Base-by-base conservation (phyloP, 2,329 filamentous ascomycete species). In the Ascochyta rabiei region DNA sequence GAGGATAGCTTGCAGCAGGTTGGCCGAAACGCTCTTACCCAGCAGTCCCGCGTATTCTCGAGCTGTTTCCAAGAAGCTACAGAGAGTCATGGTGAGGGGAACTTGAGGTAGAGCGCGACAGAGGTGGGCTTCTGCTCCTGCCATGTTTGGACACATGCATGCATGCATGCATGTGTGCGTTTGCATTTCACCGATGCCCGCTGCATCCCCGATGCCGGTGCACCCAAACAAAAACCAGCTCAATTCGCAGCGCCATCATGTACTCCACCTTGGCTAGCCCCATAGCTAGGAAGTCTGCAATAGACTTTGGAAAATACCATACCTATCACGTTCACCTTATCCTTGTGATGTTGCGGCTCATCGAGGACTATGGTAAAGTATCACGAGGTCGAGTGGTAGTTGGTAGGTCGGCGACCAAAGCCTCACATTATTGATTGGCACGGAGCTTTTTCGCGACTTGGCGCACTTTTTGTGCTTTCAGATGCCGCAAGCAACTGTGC, bases 371-470 rank as follows among this genome's bases (percentile, higher is more conserved):
- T 40, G 31, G 35, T 41, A 33, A 21, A 46, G 41, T 48, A 28
- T 60, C 47, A 45, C 46, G 37, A 59, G 59, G 53, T 26, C 24
- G 49, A 57, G 56, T 64, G 52, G 45, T 40, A 48, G 50, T 19
- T 41, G 56, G 37, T 47, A 57, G 51, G 53, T 70, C 67, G 67
- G 56, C 66, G 64, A 69, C 63, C 56, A 61, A 7, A 64, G 66
- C 64, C 57, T 66, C 63, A 62, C 52, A 63, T 60, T 47, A 67
- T 69, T 69, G 59, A 67, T 69, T 69, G 59, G 64, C 48, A 57
- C 60, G 59, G 66, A 37, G 48, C 18, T 34, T 43, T 42, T 49
- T 44, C 26, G 42, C 52, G 52, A 19, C 47, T 42, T 46, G 38
- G 46, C 41, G 46, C 47, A 35, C 24, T 6, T 23, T 23, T 21